Conservation (phyloP, 2,329 filamentous ascomycete genomes). For the Fusarium abutilonis region DNA sequence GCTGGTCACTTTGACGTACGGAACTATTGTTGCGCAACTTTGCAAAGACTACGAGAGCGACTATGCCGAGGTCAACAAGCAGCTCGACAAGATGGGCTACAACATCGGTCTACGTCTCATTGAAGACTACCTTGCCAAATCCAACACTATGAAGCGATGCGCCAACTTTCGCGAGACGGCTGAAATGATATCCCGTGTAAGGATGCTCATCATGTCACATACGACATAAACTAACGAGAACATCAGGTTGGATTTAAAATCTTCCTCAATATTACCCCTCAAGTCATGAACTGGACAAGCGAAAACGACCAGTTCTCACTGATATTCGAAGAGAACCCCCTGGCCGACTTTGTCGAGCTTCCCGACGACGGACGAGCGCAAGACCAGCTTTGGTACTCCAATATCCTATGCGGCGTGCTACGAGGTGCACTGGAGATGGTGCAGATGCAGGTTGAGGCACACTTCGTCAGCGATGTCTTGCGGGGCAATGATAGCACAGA, state of each 20-base stretch:
- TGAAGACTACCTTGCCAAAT: constrained; percentile 97
- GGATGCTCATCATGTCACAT: neutral
- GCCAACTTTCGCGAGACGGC: constrained; percentile 94
- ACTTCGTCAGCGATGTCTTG: constrained; percentile 93
- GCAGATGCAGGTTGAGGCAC: constrained; percentile 98
- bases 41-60: constrained; percentile 96
- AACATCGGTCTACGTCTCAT: constrained; percentile 96
- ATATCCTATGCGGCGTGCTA: constrained; percentile 93
- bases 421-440: constrained; percentile 97
- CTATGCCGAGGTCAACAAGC: constrained; percentile 95
- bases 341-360: constrained; percentile 96
- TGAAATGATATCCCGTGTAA: constrained; percentile 92
- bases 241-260: constrained; percentile 97
- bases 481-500: constrained; percentile 96
- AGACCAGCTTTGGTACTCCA: constrained; percentile 98
- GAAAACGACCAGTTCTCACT: constrained; percentile 97
- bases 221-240: constrained; percentile 30
- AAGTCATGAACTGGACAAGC: constrained; percentile 92
- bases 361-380: constrained; percentile 95
- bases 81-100: constrained; percentile 99
- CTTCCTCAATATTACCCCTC: constrained; percentile 95
- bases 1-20: constrained; percentile 95
- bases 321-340: constrained; percentile 94
- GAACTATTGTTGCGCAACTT: constrained; percentile 94
- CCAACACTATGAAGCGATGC: constrained; percentile 87